Base-by-base conservation (phyloP, 192 early-diverging fungal species). In the Coemansia sp. region DNA sequence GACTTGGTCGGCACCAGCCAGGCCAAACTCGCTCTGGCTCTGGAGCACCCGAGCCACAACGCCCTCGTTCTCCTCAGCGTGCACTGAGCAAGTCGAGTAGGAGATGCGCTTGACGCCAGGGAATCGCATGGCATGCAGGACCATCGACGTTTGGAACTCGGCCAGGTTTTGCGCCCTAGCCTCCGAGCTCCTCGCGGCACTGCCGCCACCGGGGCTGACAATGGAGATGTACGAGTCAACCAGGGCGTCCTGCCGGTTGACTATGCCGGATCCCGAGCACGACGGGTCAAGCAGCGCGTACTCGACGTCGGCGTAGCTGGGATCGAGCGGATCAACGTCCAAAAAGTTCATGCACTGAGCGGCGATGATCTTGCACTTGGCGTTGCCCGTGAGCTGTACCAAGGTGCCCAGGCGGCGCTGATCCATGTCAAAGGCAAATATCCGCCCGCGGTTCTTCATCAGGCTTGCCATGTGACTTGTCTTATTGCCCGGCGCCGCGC, bases 401-500 rank as follows among this genome's bases (percentile, higher is more conserved):
- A 99, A 77, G 5, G 90, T 89, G 13, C 86, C 83, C 46, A 97
- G 64, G 59, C 97, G 81, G 23, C 84, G 61, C 42, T 68, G 69
- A 78, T 97, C 94, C 74, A 89, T 84, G 69, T 99, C 97, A 74
- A 97, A 95, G 0, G 97, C 97, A 77, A 85, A 91, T 46, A 99
- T 92, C 35, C 74, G 86, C 11, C 95, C 97, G 8, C 85, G 84
- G 60, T 95, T 95, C 35, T 85, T 84, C 90, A 98, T 93, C 26
- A 95, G 79, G 60, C 92, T 91, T 5, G 90, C 89, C 57, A 99
- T 79, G 69, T 98, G 96, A 51, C 92, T 92, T 5, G 97, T 99
- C 72, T 99, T 99, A 83, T 99, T 99, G 6, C 96, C 96, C 4
- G 96, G 96, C 0, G 95, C 95, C 14, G 97, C 97, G 71, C 95